phyloP scores from a whole-genome alignment of 2,329 filamentous ascomycete genomes.

The Tolypocladium tropicale region DNA sequence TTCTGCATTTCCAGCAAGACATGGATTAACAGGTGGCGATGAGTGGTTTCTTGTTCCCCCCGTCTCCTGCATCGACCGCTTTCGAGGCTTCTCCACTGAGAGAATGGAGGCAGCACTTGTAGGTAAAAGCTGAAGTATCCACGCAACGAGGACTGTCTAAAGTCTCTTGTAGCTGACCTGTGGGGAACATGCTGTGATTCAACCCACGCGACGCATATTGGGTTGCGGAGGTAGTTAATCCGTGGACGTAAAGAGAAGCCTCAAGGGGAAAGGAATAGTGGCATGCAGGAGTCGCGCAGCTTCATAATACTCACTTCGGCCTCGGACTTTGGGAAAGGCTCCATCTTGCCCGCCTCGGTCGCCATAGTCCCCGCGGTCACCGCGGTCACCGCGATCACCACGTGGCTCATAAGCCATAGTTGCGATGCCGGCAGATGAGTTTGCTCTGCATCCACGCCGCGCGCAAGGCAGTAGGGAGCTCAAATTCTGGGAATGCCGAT shows the following conservation, averaged over 20 bases:
- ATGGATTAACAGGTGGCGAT: not conserved
- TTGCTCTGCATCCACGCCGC: slow-evolving; percentile 12
- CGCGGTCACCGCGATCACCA: slow-evolving; percentile 39
- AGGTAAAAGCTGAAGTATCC: not conserved
- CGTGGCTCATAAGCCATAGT: slow-evolving; percentile 45
- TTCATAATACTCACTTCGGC: slow-evolving; percentile 37
- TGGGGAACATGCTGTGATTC: not conserved
- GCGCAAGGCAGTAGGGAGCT: not conserved
- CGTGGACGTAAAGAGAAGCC: not conserved
- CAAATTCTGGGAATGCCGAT: not conserved
- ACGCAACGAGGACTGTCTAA: not conserved
- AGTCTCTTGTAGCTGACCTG: not conserved
- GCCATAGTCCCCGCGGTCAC: slow-evolving; percentile 34
- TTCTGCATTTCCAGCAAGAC: not conserved
- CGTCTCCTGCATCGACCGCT: not conserved
- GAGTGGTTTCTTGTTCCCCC: not conserved
- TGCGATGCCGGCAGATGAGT: not conserved
- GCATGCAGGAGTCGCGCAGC: not conserved
- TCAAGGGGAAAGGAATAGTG: not conserved
- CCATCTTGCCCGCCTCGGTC: slow-evolving; percentile 31
- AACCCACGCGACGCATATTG: not conserved
- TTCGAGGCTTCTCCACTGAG: not conserved
- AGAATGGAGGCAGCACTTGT: not conserved
- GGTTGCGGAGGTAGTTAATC: not conserved
- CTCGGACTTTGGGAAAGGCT: slow-evolving; percentile 37